phyloP scores from a whole-genome alignment of 805 yeast species.

The Suhomyces canberraensis region DNA sequence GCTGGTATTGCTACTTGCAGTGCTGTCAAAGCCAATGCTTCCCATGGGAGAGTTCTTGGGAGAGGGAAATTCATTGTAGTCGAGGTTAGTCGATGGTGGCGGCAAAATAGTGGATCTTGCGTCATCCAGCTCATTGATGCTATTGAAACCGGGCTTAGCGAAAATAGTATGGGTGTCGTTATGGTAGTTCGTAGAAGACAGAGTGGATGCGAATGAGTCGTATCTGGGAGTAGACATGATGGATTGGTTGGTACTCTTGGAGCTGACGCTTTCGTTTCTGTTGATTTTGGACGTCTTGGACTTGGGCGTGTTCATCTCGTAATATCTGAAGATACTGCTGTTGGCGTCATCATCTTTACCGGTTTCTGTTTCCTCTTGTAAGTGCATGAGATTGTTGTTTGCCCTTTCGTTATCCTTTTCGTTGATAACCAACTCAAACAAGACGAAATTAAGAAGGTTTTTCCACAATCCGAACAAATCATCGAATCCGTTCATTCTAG shows the following conservation, averaged over 20 bases:
- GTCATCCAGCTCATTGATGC: neutral
- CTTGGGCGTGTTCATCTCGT: neutral
- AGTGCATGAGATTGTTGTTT: neutral
- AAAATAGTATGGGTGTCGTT: neutral
- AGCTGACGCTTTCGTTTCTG: constrained; percentile 5
- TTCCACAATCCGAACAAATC: constrained; percentile 19
- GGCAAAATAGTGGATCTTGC: neutral
- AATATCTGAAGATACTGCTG: constrained; percentile 3
- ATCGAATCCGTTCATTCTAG: constrained; percentile 1
- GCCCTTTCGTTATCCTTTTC: constrained; percentile 10
- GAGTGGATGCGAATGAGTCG: constrained; percentile 5
- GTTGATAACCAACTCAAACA: constrained; percentile 13
- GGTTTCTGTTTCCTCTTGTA: neutral
- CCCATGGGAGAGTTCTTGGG: too few species aligned
- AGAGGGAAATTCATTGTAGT: neutral
- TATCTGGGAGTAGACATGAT: constrained; percentile 4
- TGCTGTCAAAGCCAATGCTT: neutral
- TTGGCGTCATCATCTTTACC: neutral
- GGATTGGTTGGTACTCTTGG: constrained; percentile 5
- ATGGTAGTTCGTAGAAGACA: constrained; percentile 1
- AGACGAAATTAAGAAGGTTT: constrained; percentile 14
- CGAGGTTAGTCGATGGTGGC: neutral
- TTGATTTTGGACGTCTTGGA: neutral
- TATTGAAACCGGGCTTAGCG: neutral
- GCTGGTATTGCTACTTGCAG: too few species aligned